These are phyloP conservation scores for Cladorrhinum sp. DNA, from an alignment of 2,329 filamentous ascomycete genomes.

Conservation along the genomic window DNA sequence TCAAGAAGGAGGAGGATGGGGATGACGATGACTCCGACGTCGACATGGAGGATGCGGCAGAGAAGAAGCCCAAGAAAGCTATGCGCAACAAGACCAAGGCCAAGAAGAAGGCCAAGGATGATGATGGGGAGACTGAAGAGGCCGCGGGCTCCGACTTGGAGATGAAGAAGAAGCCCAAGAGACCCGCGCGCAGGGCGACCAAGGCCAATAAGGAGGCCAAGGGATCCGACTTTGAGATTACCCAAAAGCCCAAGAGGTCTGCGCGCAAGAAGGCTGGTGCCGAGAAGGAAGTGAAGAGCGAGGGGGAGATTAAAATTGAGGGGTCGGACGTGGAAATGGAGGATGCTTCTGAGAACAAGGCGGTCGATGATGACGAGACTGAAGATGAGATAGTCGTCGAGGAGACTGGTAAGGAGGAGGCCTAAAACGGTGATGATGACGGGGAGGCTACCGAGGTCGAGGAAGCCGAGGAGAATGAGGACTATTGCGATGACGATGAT, in stretches of 20 bases:
- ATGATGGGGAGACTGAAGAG: background rate
- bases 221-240: background rate
- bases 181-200: background rate
- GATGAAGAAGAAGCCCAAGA: background rate
- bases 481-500: too few relatives aligned
- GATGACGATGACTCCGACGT: slow-evolving; percentile 9
- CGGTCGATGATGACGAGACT: background rate
- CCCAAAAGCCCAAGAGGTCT: too few relatives aligned
- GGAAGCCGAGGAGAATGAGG: too few relatives aligned
- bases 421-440: background rate
- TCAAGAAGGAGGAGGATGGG: slow-evolving; percentile 14
- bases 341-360: background rate
- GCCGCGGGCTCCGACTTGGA: background rate
- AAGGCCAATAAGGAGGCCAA: background rate
- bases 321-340: background rate
- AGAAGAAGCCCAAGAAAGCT: background rate
- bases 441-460: background rate
- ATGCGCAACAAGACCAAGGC: background rate
- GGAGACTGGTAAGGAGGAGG: background rate
- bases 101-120: background rate
- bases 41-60: background rate
- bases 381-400: background rate
- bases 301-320: background rate
- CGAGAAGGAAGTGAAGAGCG: too few relatives aligned
- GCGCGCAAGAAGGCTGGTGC: too few relatives aligned